Percentiles rank a stretch among this genome's conserved stretches.
These are phyloP conservation scores for Priceomyces melissophilus DNA, from an alignment of 805 yeast species.

Conservation along the genomic window DNA sequence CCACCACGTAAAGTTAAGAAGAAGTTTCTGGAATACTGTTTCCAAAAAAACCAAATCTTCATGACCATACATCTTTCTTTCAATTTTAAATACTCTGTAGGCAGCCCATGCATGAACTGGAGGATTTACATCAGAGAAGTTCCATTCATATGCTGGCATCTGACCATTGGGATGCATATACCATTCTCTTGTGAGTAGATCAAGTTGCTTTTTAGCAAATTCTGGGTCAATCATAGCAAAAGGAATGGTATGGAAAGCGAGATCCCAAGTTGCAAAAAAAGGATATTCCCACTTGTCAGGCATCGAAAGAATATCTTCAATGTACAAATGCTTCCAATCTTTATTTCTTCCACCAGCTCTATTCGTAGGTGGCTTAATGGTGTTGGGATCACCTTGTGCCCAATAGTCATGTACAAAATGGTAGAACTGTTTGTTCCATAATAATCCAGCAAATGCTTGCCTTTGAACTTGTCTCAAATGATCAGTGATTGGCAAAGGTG, in stretches of 20 bases:
- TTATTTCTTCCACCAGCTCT: constrained; percentile 84
- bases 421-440: constrained; percentile 93
- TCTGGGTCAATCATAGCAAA: constrained; percentile 90
- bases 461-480: constrained; percentile 80
- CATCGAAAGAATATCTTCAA: constrained; percentile 81
- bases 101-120: constrained; percentile 98
- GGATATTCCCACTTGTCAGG: constrained; percentile 98
- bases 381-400: constrained; percentile 79
- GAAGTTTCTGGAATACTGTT: constrained; percentile 85
- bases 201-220: constrained; percentile 86
- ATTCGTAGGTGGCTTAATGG: constrained; percentile 71
- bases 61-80: constrained; percentile 76
- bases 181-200: constrained; percentile 87
- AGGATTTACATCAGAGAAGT: constrained; percentile 91
- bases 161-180: constrained; percentile 99
- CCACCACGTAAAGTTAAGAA: constrained; percentile 96
- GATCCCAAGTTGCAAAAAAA: constrained; percentile 95
- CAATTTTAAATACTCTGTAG: constrained; percentile 81
- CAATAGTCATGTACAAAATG: constrained; percentile 83
- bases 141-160: constrained; percentile 96
- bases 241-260: constrained; percentile 92
- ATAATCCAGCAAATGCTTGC: constrained; percentile 89
- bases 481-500: constrained; percentile 80
- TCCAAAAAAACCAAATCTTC: constrained; percentile 83
- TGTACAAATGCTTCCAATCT: constrained; percentile 86